These are phyloP conservation scores for Quercus suber DNA, from an alignment of 306 rosid genomes.

Conservation along the genomic window DNA sequence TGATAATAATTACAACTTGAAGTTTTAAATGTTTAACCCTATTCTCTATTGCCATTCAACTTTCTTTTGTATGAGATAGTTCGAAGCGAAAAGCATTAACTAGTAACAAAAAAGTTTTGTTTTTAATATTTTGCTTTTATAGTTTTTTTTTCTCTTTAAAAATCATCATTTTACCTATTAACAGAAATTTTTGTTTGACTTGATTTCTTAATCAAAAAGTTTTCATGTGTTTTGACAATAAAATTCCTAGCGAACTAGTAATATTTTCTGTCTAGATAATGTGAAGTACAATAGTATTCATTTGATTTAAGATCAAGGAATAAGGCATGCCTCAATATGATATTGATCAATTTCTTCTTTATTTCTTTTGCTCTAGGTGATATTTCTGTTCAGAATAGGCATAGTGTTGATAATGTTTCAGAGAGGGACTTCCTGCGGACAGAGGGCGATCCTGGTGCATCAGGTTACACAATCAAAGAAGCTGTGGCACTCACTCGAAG, in stretches of 20 bases:
- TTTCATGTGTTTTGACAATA: neutral
- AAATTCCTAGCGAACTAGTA: neutral
- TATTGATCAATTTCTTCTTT: neutral
- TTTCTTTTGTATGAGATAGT: too few species aligned
- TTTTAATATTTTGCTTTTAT: slow-evolving; percentile 1
- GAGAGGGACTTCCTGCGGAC: slow-evolving; percentile 84
- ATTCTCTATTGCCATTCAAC: too few species aligned
- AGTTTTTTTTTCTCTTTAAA: neutral
- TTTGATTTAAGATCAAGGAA: neutral
- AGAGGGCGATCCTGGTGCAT: slow-evolving; percentile 90
- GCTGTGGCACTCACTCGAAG: slow-evolving; percentile 79
- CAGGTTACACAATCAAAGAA: slow-evolving; percentile 92
- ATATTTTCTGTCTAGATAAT: neutral
- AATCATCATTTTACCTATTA: too few species aligned
- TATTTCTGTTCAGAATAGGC: slow-evolving; percentile 12
- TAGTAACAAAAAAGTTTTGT: neutral
- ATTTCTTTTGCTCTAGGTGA: slow-evolving; percentile 19
- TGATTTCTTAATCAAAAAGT: neutral
- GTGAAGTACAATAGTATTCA: neutral
- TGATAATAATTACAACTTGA: too few species aligned
- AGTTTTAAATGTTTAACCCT: too few species aligned
- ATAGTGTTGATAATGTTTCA: slow-evolving; percentile 41
- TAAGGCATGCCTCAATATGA: neutral
- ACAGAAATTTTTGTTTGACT: neutral
- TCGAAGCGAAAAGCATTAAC: too few species aligned